Base-by-base conservation (phyloP, 2,329 filamentous ascomycete genomes). In the Cercospora brassicicola region DNA sequence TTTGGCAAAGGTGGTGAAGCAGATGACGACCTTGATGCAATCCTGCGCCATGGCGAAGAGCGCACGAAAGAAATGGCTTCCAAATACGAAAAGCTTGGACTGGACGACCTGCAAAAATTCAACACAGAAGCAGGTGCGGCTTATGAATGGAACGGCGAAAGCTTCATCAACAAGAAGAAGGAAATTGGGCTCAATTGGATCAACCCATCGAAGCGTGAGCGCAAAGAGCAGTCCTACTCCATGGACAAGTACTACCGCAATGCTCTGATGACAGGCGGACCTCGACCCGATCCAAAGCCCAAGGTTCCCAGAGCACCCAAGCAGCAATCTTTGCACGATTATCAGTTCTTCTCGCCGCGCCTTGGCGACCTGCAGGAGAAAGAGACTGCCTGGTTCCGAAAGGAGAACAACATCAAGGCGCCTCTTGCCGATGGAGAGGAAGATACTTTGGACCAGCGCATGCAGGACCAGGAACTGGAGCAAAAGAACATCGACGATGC, bases 181-280 rank as follows among this genome's bases (percentile, higher is more conserved):
- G 93, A 96, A 60, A 92, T 97, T 71, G 93, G 92, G 59, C 87
- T 97, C 72, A 94, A 85, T 76, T 99, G 96, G 96, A 99, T 99
- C 82, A 97, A 99, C 76, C 96, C 95, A 2, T 90, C 94, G 15
- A 99, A 99, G 85, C 94, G 95, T 80, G 96, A 99, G 82, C 92
- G 95, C 76, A 99, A 98, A 80, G 94, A 98, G 77, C 93, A 97
- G 78, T 93, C 93, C 4, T 99, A 99, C 79, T 97, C 94, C 0
- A 97, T 99, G 84, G 96, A 99, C 79, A 96, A 97, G 80, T 99
- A 99, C 82, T 99, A 98, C 82, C 91, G 94, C 72, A 90, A 96
- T 75, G 92, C 93, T 9, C 87, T 99, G 76, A 91, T 91, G 74
- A 95, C 92, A 63, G 89, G 93, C 79, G 88, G 90, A 39, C 87